These are phyloP conservation scores for sunflower (Helianthus annuus) DNA, from an alignment of 129 eudicot genomes.

Conservation along the genomic window DNA sequence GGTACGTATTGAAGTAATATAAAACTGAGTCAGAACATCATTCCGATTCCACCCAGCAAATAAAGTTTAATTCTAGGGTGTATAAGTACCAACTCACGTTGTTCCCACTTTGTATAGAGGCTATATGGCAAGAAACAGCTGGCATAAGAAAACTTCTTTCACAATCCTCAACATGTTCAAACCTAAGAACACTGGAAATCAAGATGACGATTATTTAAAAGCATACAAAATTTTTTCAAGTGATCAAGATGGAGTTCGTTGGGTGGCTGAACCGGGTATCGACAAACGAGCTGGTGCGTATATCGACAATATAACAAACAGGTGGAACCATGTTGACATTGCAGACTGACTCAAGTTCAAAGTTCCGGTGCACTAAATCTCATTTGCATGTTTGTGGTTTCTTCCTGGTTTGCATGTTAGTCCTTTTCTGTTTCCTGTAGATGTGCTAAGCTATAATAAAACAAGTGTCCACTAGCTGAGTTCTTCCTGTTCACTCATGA, in stretches of 20 bases:
- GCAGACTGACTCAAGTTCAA: conserved; percentile 13
- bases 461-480: not conserved
- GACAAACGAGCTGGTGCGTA: conserved; percentile 40
- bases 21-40: conserved; percentile 12
- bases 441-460: conserved; percentile 23
- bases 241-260: conserved; percentile 44
- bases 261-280: conserved; percentile 46
- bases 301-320: conserved; percentile 28
- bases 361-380: not conserved
- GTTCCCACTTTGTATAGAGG: conserved; percentile 10
- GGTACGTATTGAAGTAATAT: conserved; percentile 21
- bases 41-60: conserved; percentile 4
- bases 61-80: not conserved
- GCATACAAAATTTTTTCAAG: conserved; percentile 34
- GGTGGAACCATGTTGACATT: conserved; percentile 42
- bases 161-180: conserved; percentile 37
- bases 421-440: conserved; percentile 13
- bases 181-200: conserved; percentile 27
- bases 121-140: conserved; percentile 31
- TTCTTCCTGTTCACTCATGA: conserved; percentile 26
- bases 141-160: conserved; percentile 41
- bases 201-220: conserved; percentile 28
- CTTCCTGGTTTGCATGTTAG: conserved; percentile 11
- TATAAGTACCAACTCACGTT: conserved; percentile 8
- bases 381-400: conserved; percentile 9